Evolutionary conservation across 139 green algal species (phyloP), one percentile per base, ranked within the genome.

Genomic region (Volvox africanus): DNA sequence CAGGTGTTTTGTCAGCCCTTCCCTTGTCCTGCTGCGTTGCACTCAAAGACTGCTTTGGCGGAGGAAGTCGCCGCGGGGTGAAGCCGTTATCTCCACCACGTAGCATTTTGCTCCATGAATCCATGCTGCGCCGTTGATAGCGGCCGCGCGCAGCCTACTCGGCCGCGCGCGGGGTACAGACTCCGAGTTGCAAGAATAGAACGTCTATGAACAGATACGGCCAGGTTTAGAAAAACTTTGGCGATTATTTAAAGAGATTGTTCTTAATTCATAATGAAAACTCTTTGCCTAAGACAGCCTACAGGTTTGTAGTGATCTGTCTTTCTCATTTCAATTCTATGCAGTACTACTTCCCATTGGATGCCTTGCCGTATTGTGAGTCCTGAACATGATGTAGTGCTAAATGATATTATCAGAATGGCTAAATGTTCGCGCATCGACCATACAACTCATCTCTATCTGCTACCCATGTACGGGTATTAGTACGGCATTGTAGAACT

Each of bases 51-150:
- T 67, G 82, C 65, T 80, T 88, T 24, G 62, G 33, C 32, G 61
- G 13, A 61, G 37, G n/a, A 12, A 28, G 71, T 14, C 24, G 33
- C 24, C 82, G 65, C 0, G 82, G 82, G 22, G 82, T 88, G 65
- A 76, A 69, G 32, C 61, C 61, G 24, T 30, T 14, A 36, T 79
- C 82, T 26, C 82, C 82, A 35, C 65, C 82, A 24, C 82, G 82
- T 36, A 88, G 28, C 2, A 35, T 36, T 80, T 88, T 88, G 0
- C 28, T 80, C 82, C 82, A 88, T 13, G 37, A 67, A 28, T 88
- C 82, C 80, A 86, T 86, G 80, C 11, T 55, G 22, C 20, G 20
- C 71, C 11, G 30, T 68, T 68, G 17, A 9, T 68, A 82, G 21
- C 12, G 50, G 80, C 80, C 80, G 80, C 80, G 80, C 80, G 50